Percentiles rank a stretch among this genome's conserved stretches.
Conservation (phyloP, 225 moss, liverwort and hornwort species). For the Climacium dendroides region DNA sequence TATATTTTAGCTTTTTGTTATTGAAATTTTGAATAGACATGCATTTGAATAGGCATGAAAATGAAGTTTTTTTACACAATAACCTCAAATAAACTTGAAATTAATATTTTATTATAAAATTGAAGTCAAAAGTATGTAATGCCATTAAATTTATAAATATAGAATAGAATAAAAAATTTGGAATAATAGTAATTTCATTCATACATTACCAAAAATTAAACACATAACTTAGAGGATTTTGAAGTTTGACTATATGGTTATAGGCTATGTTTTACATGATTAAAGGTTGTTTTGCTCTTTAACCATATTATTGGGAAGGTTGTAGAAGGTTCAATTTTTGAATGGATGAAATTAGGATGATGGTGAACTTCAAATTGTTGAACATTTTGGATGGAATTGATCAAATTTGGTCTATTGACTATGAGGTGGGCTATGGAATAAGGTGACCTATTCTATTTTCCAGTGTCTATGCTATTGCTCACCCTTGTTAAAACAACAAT, state of each 20-base stretch:
- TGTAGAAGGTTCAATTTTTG: neutral
- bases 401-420: neutral
- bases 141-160: no score
- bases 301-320: neutral
- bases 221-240: neutral
- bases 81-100: no score
- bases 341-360: neutral
- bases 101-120: no score
- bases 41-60: no score
- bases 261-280: neutral
- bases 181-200: neutral
- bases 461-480: neutral
- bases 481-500: neutral
- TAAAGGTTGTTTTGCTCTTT: no score
- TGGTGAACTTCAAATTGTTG: neutral
- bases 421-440: accelerated
- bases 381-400: neutral
- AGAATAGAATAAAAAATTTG: no score
- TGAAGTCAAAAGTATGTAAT: no score
- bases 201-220: neutral
- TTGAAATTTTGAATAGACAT: no score
- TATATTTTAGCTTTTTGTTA: no score
- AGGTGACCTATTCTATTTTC: neutral
- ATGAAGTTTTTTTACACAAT: no score
- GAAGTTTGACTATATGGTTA: neutral